A percentile compares a stretch with the other conserved stretches of the same genome.
phyloP scores from a whole-genome alignment of 306 rosid genomes.

The Quercus suber region DNA sequence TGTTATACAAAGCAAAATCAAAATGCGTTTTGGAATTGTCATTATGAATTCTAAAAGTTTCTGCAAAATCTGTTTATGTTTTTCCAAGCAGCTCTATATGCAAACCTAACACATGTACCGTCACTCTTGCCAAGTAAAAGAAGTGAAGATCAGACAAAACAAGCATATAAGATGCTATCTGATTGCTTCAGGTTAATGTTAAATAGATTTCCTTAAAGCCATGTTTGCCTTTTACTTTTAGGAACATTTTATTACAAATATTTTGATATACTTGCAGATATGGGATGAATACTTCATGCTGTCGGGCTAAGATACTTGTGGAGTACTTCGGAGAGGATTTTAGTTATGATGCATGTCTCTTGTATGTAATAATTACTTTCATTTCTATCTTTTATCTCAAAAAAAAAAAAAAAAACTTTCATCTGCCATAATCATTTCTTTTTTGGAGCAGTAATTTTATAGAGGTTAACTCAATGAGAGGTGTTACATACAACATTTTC shows the following conservation, averaged over 20 bases:
- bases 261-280: constrained; percentile 48
- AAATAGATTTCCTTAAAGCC: constrained; percentile 18
- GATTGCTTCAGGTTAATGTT: constrained; percentile 86
- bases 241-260: background rate
- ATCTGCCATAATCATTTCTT: background rate
- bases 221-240: background rate
- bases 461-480: background rate
- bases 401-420: background rate
- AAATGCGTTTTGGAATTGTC: background rate
- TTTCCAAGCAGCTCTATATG: constrained; percentile 62
- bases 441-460: background rate
- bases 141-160: constrained; percentile 71
- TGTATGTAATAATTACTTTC: constrained; percentile 50
- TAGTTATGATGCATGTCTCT: constrained; percentile 54
- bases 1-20: background rate
- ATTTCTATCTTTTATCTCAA: background rate
- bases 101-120: constrained; percentile 70
- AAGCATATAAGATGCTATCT: constrained; percentile 75
- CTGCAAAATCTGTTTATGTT: background rate
- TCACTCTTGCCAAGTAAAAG: constrained; percentile 84
- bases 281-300: constrained; percentile 76
- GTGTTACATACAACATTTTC: too few relatives aligned
- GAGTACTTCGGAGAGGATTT: constrained; percentile 88
- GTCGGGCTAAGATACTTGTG: constrained; percentile 79
- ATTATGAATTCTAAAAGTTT: background rate